phyloP scores from a whole-genome alignment of 176 grass and related monocot genomes.

The Hsuehochloa calcarea region DNA sequence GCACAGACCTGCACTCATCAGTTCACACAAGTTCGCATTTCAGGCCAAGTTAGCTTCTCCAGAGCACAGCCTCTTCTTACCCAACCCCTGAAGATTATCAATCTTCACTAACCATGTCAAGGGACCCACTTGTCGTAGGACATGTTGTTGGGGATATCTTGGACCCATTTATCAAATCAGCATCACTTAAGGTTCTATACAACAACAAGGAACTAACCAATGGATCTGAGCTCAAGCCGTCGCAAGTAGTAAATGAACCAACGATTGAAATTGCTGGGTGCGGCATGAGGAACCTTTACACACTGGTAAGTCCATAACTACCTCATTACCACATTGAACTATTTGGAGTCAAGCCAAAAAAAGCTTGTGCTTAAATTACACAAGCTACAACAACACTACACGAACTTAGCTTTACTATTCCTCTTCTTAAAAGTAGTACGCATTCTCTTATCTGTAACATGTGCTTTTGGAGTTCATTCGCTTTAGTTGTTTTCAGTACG shows the following conservation, averaged over 20 bases:
- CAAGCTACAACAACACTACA: background rate
- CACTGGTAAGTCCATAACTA: slow-evolving; percentile 66
- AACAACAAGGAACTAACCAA: slow-evolving; percentile 82
- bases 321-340: slow-evolving; percentile 15
- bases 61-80: slow-evolving; percentile 18
- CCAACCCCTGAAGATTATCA: slow-evolving; percentile 17
- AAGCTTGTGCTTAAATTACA: background rate
- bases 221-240: slow-evolving; percentile 88
- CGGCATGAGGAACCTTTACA: slow-evolving; percentile 72
- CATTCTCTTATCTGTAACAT: slow-evolving; percentile 10
- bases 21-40: slow-evolving; percentile 42
- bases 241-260: slow-evolving; percentile 65
- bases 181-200: slow-evolving; percentile 68
- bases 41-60: slow-evolving; percentile 31
- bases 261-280: slow-evolving; percentile 64
- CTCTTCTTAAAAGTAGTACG: background rate
- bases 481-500: slow-evolving; percentile 26
- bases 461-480: background rate
- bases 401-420: slow-evolving; percentile 4
- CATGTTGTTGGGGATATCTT: slow-evolving; percentile 91
- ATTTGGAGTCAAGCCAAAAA: background rate
- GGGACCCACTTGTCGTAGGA: slow-evolving; percentile 85
- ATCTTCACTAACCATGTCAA: slow-evolving; percentile 61
- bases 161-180: slow-evolving; percentile 78
- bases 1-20: slow-evolving; percentile 45